Percentiles rank a stretch among this genome's conserved stretches.
Conservation (phyloP, 164 flowering plant species). For the Magnolia officinalis region DNA sequence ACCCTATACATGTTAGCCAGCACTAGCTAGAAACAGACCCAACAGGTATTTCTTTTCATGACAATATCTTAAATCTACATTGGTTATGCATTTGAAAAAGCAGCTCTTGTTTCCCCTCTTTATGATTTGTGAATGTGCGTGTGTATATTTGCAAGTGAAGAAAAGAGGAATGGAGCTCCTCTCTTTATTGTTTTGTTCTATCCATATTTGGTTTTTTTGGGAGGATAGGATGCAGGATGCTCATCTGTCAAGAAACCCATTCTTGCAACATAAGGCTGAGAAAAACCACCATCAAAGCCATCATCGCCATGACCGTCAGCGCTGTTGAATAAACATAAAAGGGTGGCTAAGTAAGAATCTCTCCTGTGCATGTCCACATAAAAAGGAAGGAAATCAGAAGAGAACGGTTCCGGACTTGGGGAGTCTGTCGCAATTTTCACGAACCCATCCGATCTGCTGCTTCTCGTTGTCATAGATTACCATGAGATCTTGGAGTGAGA, state of each 20-base stretch:
- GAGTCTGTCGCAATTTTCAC: constrained; percentile 59
- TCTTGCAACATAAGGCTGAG: constrained; percentile 26
- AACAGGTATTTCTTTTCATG: too few relatives aligned
- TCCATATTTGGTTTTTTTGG: background rate
- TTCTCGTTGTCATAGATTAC: constrained; percentile 79
- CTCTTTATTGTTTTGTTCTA: constrained; percentile 1
- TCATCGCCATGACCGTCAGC: constrained; percentile 30
- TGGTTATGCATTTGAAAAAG: too few relatives aligned
- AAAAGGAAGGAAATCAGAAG: constrained; percentile 27
- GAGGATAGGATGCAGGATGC: constrained; percentile 12
- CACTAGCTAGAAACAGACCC: too few relatives aligned
- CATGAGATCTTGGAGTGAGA: constrained; percentile 58
- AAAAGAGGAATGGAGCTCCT: background rate
- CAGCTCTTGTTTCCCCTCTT: too few relatives aligned
- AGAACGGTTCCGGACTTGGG: constrained; percentile 58
- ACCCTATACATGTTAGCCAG: too few relatives aligned
- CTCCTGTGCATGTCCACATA: constrained; percentile 12
- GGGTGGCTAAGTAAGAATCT: constrained; percentile 32
- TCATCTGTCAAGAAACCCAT: constrained; percentile 24
- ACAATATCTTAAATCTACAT: too few relatives aligned
- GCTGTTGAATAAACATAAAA: constrained; percentile 48
- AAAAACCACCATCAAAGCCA: constrained; percentile 10
- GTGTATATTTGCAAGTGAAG: background rate
- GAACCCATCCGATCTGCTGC: constrained; percentile 70
- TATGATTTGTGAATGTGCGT: background rate